These are phyloP conservation scores for Trichosporon faecale DNA, from an alignment of 1,284 basidiomycete species.

Conservation along the genomic window DNA sequence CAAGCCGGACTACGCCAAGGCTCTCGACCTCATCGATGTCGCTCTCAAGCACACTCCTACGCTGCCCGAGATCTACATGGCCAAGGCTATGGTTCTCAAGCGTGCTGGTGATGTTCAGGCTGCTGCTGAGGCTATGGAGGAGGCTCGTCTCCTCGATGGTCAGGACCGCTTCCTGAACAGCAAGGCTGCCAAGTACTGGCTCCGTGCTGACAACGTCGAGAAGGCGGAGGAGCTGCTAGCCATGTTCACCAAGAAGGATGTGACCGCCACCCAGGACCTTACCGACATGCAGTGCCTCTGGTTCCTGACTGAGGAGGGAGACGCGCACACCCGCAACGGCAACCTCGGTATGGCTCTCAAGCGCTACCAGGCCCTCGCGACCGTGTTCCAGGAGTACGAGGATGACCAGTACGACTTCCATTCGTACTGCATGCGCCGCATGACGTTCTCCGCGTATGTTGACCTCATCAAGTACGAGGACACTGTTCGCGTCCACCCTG, in stretches of 20 bases:
- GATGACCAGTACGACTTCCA: slow-evolving; percentile 99
- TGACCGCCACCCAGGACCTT: slow-evolving; percentile 72
- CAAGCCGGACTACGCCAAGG: slow-evolving; percentile 53
- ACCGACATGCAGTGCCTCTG: slow-evolving; percentile 95
- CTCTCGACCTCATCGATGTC: slow-evolving; percentile 65
- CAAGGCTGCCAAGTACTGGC: slow-evolving; percentile 86
- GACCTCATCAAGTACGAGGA: slow-evolving; percentile 82
- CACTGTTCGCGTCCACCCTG: slow-evolving; percentile 67
- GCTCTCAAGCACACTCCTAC: slow-evolving; percentile 85
- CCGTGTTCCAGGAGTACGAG: slow-evolving; percentile 83
- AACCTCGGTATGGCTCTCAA: slow-evolving; percentile 82
- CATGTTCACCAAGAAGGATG: slow-evolving; percentile 86
- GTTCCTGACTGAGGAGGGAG: slow-evolving; percentile 80
- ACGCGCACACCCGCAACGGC: slow-evolving; percentile 64
- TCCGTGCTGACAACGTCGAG: slow-evolving; percentile 73
- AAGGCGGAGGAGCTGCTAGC: slow-evolving; percentile 72
- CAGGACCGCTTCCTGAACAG: slow-evolving; percentile 96
- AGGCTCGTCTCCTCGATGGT: slow-evolving; percentile 80
- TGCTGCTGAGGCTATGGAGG: slow-evolving; percentile 74
- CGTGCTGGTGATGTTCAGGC: slow-evolving; percentile 74
- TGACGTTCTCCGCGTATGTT: slow-evolving; percentile 79
- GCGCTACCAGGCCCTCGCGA: slow-evolving; percentile 66
- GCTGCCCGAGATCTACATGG: slow-evolving; percentile 83
- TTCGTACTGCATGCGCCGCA: slow-evolving; percentile 86
- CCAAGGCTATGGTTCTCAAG: slow-evolving; percentile 80